Conservation (phyloP, 345 rosid species). For the Eucalyptus camaldulensis region DNA sequence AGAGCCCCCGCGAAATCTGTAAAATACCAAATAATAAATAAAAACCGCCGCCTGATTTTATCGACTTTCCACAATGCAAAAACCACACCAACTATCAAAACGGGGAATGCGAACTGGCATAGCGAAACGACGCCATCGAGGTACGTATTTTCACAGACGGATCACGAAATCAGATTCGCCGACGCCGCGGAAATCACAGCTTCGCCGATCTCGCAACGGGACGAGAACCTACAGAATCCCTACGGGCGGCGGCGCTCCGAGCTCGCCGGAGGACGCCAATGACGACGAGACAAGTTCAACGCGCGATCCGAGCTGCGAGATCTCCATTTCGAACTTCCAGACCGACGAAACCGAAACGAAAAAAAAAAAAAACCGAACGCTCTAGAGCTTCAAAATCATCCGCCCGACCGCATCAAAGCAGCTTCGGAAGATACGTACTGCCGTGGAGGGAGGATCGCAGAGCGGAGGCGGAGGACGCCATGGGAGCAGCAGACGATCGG, state of each 20-base stretch:
- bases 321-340: not conserved
- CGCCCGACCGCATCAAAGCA: not conserved
- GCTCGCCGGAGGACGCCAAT: not conserved
- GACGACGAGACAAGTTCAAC: not conserved
- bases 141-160: not conserved
- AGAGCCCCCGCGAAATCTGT: conserved; percentile 26
- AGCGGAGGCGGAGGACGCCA: conserved; percentile 54
- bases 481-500: conserved; percentile 4
- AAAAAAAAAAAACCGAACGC: not conserved
- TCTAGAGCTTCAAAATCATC: not conserved
- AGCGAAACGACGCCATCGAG: not conserved
- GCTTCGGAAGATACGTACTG: conserved; percentile 16
- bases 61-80: not conserved
- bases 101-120: not conserved
- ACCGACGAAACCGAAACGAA: not conserved
- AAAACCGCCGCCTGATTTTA: not conserved
- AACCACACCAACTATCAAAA: not conserved
- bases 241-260: not conserved
- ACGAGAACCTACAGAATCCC: not conserved
- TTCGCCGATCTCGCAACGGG: not conserved
- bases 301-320: not conserved
- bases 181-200: not conserved
- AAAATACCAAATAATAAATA: not conserved
- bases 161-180: not conserved
- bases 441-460: conserved; percentile 51